These are phyloP conservation scores for Trichoderma sp. DNA, from an alignment of 2,329 filamentous ascomycete genomes.

Conservation along the genomic window DNA sequence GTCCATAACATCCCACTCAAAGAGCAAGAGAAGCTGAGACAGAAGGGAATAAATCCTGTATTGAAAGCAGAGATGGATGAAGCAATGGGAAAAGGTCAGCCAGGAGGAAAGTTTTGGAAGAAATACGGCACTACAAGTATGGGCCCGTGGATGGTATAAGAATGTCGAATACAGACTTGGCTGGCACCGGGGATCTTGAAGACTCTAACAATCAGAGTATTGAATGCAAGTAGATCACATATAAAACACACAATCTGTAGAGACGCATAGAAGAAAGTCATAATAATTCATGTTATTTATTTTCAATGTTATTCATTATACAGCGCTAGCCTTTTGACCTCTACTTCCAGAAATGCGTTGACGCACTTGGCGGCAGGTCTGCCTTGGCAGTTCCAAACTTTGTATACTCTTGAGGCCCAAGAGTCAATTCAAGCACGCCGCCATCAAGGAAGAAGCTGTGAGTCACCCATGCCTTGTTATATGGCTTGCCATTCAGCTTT, in stretches of 20 bases:
- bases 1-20: background rate
- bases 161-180: background rate
- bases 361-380: constrained; percentile 31
- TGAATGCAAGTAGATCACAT: background rate
- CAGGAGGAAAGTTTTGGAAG: background rate
- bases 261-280: background rate
- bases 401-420: constrained; percentile 54
- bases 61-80: background rate
- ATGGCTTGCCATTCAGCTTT: constrained; percentile 55
- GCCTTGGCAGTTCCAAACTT: constrained; percentile 27
- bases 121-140: background rate
- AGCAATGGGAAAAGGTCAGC: background rate
- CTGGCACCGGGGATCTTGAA: background rate
- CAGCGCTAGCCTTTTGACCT: background rate
- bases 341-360: constrained; percentile 30
- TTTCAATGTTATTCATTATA: background rate
- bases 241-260: background rate
- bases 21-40: background rate
- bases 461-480: constrained; percentile 60
- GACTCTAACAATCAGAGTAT: background rate
- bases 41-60: background rate
- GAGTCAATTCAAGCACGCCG: constrained; percentile 56
- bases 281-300: background rate
- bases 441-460: constrained; percentile 62
- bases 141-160: background rate